phyloP scores from a whole-genome alignment of 768 basidiomycete genomes.

The Hortiboletus campestris region DNA sequence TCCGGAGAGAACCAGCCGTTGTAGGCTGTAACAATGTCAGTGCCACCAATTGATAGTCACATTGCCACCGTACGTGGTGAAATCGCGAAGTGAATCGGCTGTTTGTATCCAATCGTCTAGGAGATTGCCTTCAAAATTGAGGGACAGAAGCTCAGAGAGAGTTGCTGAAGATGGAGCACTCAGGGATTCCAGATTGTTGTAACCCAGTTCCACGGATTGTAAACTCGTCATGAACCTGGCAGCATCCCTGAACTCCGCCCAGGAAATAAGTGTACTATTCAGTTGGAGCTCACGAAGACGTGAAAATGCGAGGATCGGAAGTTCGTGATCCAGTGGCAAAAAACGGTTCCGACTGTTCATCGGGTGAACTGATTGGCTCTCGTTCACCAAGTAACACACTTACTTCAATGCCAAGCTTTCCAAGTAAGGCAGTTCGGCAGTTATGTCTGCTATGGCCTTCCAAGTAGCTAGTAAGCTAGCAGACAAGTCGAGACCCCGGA shows the following conservation, averaged over 20 bases:
- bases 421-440: constrained; percentile 57
- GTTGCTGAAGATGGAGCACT: constrained; percentile 8
- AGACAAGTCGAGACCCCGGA: constrained; percentile 81
- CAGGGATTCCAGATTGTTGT: constrained; percentile 54
- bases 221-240: constrained; percentile 54
- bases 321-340: constrained; percentile 33
- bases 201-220: constrained; percentile 62
- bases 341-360: constrained; percentile 67
- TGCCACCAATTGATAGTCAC: not conserved
- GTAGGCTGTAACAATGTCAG: constrained; percentile 41
- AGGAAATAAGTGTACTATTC: constrained; percentile 69
- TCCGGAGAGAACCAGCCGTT: constrained; percentile 62
- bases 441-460: constrained; percentile 65
- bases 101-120: constrained; percentile 56
- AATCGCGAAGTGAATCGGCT: constrained; percentile 42
- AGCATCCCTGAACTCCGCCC: constrained; percentile 61
- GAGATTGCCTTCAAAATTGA: constrained; percentile 74
- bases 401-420: constrained; percentile 77
- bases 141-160: constrained; percentile 37
- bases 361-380: constrained; percentile 17
- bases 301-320: constrained; percentile 44
- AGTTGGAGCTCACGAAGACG: constrained; percentile 65
- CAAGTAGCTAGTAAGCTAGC: constrained; percentile 70
- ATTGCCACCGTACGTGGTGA: constrained; percentile 40
- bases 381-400: constrained; percentile 31